Percentiles rank a stretch among this genome's conserved stretches.
Evolutionary conservation across 2,329 filamentous ascomycete species (phyloP).

Genomic region (Fusarium phyllophilum): DNA sequence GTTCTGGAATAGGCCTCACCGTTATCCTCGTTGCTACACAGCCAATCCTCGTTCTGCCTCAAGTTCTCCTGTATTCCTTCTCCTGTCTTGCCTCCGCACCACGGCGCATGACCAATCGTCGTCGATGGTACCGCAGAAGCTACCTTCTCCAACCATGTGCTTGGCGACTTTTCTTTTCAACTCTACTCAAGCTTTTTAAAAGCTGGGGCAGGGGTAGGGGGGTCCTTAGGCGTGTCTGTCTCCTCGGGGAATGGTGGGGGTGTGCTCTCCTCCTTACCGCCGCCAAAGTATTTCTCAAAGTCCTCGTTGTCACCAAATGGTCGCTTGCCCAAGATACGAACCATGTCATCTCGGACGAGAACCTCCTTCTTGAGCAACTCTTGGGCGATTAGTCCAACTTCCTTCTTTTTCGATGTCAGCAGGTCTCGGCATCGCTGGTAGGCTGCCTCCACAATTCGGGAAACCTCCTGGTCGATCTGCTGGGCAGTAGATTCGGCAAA

Average conservation of each 20-base stretch:
- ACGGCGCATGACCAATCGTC: not conserved
- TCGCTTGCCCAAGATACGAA: slow-evolving; percentile 84
- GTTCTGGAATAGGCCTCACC: slow-evolving; percentile 5
- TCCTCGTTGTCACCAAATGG: slow-evolving; percentile 86
- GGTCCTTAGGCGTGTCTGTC: slow-evolving; percentile 53
- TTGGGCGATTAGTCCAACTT: slow-evolving; percentile 90
- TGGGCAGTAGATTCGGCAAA: slow-evolving; percentile 95
- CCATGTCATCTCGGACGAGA: slow-evolving; percentile 89
- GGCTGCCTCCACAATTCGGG: slow-evolving; percentile 89
- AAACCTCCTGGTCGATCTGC: slow-evolving; percentile 90
- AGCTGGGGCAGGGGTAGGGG: slow-evolving; percentile 52
- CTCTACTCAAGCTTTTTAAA: slow-evolving; percentile 47
- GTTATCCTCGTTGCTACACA: slow-evolving; percentile 15
- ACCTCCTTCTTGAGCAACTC: slow-evolving; percentile 94
- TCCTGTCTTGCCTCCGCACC: slow-evolving; percentile 5
- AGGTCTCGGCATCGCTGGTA: slow-evolving; percentile 91
- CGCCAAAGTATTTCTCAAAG: slow-evolving; percentile 93
- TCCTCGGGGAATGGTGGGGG: slow-evolving; percentile 65
- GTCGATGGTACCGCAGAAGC: not conserved
- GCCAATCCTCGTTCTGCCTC: slow-evolving; percentile 35
- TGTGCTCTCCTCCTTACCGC: slow-evolving; percentile 64
- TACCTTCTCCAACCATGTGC: not conserved
- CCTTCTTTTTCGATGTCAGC: slow-evolving; percentile 84
- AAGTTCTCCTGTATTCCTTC: slow-evolving; percentile 36
- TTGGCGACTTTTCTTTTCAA: slow-evolving; percentile 8